These are phyloP conservation scores for Emmonsiellopsis sp. DNA, from an alignment of 2,329 filamentous ascomycete genomes.

Conservation along the genomic window DNA sequence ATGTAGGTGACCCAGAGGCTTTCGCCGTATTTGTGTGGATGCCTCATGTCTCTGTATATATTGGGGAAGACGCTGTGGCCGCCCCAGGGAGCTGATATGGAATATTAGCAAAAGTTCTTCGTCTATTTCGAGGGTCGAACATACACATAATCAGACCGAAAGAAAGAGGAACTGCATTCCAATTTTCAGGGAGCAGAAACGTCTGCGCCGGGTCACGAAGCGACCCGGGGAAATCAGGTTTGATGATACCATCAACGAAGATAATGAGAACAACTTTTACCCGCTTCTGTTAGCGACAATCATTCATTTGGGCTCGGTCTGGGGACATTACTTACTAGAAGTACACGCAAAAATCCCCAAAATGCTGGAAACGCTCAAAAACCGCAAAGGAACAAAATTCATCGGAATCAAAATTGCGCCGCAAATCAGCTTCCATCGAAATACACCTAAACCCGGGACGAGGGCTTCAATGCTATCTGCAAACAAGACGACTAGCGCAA, in stretches of 20 bases:
- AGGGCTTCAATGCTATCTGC: constrained; percentile 77
- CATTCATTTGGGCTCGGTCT: not conserved
- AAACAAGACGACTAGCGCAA: constrained; percentile 86
- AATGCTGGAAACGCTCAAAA: constrained; percentile 83
- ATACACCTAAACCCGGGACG: constrained; percentile 59
- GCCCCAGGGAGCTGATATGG: constrained; percentile 51
- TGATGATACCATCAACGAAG: constrained; percentile 76
- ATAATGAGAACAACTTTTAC: constrained; percentile 69
- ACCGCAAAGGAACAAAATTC: constrained; percentile 72
- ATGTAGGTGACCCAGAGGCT: constrained; percentile 73
- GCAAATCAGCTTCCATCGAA: constrained; percentile 78
- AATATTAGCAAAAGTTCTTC: not conserved
- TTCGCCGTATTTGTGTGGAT: constrained; percentile 70
- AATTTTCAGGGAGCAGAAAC: constrained; percentile 74
- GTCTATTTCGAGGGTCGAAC: constrained; percentile 13
- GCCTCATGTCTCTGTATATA: constrained; percentile 67
- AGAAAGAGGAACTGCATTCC: constrained; percentile 76
- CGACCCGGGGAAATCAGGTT: constrained; percentile 69
- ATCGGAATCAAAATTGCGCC: constrained; percentile 69
- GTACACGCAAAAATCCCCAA: constrained; percentile 87
- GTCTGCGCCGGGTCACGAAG: constrained; percentile 71
- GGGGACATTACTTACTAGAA: constrained; percentile 55
- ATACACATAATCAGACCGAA: constrained; percentile 79
- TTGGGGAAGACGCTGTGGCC: constrained; percentile 75
- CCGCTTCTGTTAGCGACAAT: not conserved